These are phyloP conservation scores for Multifurca ochricompacta DNA, from an alignment of 768 basidiomycete species.

Conservation along the genomic window DNA sequence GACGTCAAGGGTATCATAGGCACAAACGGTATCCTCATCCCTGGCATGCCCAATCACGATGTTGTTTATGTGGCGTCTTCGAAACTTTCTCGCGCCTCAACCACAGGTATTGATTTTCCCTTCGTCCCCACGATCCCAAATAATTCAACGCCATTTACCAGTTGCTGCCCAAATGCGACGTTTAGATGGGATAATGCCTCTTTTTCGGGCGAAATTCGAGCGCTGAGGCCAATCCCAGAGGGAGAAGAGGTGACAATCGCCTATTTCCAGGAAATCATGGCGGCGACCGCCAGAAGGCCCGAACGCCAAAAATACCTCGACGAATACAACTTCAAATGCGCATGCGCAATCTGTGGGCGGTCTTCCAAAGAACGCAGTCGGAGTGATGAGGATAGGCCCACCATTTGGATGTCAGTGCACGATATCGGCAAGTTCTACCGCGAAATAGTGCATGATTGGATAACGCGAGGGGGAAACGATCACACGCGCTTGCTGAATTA, in stretches of 20 bases:
- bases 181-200: slow-evolving; percentile 24
- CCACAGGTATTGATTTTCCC: slow-evolving; percentile 3
- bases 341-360: slow-evolving; percentile 27
- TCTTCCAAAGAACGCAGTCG: slow-evolving; percentile 12
- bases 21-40: slow-evolving; percentile 7
- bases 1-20: background rate
- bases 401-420: background rate
- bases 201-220: slow-evolving; percentile 27
- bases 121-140: background rate
- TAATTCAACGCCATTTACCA: slow-evolving; percentile 15
- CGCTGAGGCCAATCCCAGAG: slow-evolving; percentile 25
- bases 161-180: slow-evolving; percentile 22
- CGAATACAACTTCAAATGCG: slow-evolving; percentile 30
- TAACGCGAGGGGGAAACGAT: background rate
- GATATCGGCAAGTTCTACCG: background rate
- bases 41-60: slow-evolving; percentile 4
- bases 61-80: slow-evolving; percentile 23
- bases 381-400: slow-evolving; percentile 11
- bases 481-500: background rate
- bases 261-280: slow-evolving; percentile 23
- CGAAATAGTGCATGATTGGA: slow-evolving; percentile 6
- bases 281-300: background rate
- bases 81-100: slow-evolving; percentile 24
- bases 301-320: slow-evolving; percentile 23
- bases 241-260: slow-evolving; percentile 30